Base-by-base conservation (phyloP, 108 stramenopile species). In the Conticribra weissflogii region DNA sequence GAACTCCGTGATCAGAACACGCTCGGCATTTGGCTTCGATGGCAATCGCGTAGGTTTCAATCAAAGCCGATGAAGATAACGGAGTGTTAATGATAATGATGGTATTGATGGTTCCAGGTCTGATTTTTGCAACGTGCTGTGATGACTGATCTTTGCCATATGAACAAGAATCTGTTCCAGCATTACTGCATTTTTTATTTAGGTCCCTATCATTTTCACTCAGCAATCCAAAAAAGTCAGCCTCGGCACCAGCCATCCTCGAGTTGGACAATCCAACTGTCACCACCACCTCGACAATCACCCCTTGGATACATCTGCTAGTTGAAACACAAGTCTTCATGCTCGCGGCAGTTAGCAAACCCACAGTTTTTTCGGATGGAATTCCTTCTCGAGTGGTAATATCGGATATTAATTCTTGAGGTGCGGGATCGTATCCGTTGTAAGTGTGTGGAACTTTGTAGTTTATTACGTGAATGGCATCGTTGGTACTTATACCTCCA, bases 1-100 rank as follows among this genome's bases (percentile, higher is more conserved):
- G 1, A 0, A 84, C 56, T 21, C 57, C 30, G 14, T 57, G 63
- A 50, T 81, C 72, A 8, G 53, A 59, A 30, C 74, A 74, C 0
- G 72, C 71, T 12, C 21, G 21, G 55, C 80, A 74, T 63, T 78
- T 83, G 34, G 83, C 83, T 52, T 84, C 83, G 7, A 84, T 61
- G 18, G 81, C 83, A 21, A 84, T 67, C 7, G 81, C 69, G 57
- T 84, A 84, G 2, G 83, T 80, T 57, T 84, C 83, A 8, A 84
- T 46, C 63, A 63, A 32, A 0, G 83, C 83, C 2, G 55, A 30
- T 36, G 54, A 46, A 18, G 68, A 47, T 9, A 76, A 27, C 17
- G 66, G 65, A 17, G 76, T 63, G 22, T 78, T 69, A 27, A 74
- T 49, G 4, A 84, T 31, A 1, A 84, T 54, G 34, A 84, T 63